Evolutionary conservation across 2,329 filamentous ascomycete species (phyloP), one percentile per base, ranked within the genome.

Genomic region (Verticillium isaacii): DNA sequence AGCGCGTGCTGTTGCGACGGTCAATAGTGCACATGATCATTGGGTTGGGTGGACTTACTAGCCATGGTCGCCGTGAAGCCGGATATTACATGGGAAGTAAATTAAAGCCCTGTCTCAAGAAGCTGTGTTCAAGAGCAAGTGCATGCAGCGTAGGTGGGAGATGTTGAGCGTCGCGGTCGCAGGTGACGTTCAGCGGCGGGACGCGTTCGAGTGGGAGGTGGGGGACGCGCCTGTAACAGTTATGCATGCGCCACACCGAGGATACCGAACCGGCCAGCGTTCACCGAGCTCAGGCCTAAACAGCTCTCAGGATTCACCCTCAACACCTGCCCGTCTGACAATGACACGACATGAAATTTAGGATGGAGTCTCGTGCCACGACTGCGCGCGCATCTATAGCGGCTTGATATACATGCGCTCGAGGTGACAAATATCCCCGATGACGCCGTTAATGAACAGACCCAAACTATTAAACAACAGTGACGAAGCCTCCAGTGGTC

Each of bases 1-100:
- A 67, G 85, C 83, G 67, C 86, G 84, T 69, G 79, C 82, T 84
- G 62, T 39, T 29, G 29, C 9, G 3, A 60, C 3, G 7, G 45
- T 65, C 56, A 63, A 60, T 59, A 54, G n/a, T 59, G 56, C n/a
- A 60, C 45, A 32, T 9, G 54, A 59, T 11, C 52, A 32, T 29
- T 59, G 19, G 37, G 25, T 23, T n/a, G 12, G 12, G 32, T 14
- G 36, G 55, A 37, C 71, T 70, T 69, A 69, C 75, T 74, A 45
- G 74, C 74, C 75, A 78, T 78, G 62, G 34, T 66, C 61, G 55
- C 32, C 7, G 57, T 32, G 45, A 11, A 12, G 9, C 19, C 19
- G n/a, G 11, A 32, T 34, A 5, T 25, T 32, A 56, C 54, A 56
- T 56, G 54, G 25, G 32, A 17, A 56, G 2, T 2, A 5, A 5